Evolutionary conservation across 2,329 filamentous ascomycete genomes (phyloP).

Genomic region (Chalaropsis ovoidea): DNA sequence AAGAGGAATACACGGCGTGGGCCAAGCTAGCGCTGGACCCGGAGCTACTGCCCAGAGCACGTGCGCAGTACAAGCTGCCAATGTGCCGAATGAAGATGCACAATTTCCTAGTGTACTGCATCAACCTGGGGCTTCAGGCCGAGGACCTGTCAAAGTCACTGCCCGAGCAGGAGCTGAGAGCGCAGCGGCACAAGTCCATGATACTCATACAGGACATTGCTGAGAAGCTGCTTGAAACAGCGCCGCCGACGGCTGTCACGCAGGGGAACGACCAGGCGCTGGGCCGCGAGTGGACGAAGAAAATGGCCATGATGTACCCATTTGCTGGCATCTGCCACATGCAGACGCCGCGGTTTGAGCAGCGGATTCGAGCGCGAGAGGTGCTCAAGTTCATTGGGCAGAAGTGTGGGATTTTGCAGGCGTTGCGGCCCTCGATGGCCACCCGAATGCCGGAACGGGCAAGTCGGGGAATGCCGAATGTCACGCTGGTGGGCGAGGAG

Average conservation of each 20-base stretch:
- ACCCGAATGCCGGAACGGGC: conserved; percentile 20
- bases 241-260: conserved; percentile 10
- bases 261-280: neutral
- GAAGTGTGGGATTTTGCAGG: conserved; percentile 23
- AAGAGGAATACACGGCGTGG: conserved; percentile 15
- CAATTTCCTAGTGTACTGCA: conserved; percentile 19
- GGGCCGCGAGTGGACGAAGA: conserved; percentile 21
- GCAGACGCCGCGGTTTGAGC: conserved; percentile 21
- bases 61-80: conserved; percentile 19
- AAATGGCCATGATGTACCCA: conserved; percentile 24
- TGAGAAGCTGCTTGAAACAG: conserved; percentile 18
- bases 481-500: conserved; percentile 12
- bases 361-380: conserved; percentile 19
- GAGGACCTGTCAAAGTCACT: neutral
- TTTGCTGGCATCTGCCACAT: conserved; percentile 25
- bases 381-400: conserved; percentile 23
- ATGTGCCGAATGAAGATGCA: conserved; percentile 23
- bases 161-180: neutral
- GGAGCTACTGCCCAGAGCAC: neutral
- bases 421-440: conserved; percentile 20
- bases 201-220: conserved; percentile 19
- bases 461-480: conserved; percentile 7
- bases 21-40: neutral
- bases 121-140: conserved; percentile 20
- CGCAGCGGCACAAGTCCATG: conserved; percentile 9